Evolutionary conservation across 345 rosid species (phyloP).

Genomic region (Odontarrhena argentea): DNA sequence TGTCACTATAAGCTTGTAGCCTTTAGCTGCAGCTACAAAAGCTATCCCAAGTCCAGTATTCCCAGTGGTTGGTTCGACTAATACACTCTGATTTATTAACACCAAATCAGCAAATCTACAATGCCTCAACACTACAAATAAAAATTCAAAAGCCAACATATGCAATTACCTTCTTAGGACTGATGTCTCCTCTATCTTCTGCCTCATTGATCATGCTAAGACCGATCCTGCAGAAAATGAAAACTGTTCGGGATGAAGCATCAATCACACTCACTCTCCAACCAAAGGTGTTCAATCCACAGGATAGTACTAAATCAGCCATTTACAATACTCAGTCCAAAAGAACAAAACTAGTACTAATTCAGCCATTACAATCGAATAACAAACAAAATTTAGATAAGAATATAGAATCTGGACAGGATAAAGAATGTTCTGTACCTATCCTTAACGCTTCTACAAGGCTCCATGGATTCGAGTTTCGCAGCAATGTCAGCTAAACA

Average conservation of each 20-base stretch:
- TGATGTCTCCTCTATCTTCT: constrained; percentile 77
- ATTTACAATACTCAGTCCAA: neutral
- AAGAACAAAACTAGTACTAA: neutral
- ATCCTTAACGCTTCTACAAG: constrained; percentile 90
- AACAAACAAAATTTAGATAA: neutral
- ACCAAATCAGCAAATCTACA: constrained; percentile 26
- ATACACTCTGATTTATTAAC: constrained; percentile 52
- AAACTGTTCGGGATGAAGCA: neutral
- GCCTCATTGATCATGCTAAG: constrained; percentile 82
- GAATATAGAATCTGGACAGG: neutral
- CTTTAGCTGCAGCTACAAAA: constrained; percentile 86
- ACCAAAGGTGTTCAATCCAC: too few relatives aligned
- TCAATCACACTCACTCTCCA: neutral
- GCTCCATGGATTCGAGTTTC: constrained; percentile 98
- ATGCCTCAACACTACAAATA: constrained; percentile 5
- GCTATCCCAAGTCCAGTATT: constrained; percentile 92
- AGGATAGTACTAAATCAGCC: too few relatives aligned
- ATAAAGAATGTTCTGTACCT: constrained; percentile 51
- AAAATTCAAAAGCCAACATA: neutral
- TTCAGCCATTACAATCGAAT: neutral
- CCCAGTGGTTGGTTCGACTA: constrained; percentile 88
- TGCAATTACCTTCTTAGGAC: constrained; percentile 68
- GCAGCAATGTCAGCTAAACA: constrained; percentile 87
- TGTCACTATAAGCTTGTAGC: constrained; percentile 76
- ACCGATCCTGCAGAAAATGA: constrained; percentile 62